Base-by-base conservation (phyloP, 2,329 filamentous ascomycete genomes). In the Kalaharituber pfeilii region DNA sequence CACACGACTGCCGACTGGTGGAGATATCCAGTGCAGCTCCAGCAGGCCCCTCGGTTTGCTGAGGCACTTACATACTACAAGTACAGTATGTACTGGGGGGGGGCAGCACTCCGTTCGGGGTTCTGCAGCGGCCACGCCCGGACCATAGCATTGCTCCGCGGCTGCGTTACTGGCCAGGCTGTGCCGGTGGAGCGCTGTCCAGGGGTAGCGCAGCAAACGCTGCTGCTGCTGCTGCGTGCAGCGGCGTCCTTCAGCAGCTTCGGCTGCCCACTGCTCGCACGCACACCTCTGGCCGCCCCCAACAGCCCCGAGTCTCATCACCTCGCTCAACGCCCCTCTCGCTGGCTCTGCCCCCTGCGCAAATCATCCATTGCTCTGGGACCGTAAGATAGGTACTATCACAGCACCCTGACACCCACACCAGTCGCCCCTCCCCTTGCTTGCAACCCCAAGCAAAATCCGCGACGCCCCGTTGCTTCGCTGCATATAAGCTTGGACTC, bases 401-500 rank as follows among this genome's bases (percentile, higher is more conserved):
- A 20, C 22, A 13, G 42, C 42, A 47, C 42, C 42, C 42, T 18
- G 15, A 47, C 42, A 15, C 5, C 42, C 42, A 8, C 15, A 22
- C 42, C 42, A 3, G n/a, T 1, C 42, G 1, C 42, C 42, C 1
- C 42, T 22, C 24, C 42, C 42, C 42, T 36, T 36, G 9, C 45
- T 42, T 26, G 25, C 22, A 27, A 20, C 0, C 18, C 51, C 50
- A 3, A 57, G n/a, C 30, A 55, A 53, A 42, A 53, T 57, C 54
- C 42, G 55, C 50, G 33, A 25, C 33, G n/a, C 51, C n/a, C 51
- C 53, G n/a, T 52, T 47, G 26, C 54, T 56, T 24, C 11, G 22
- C 57, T 53, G 57, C 56, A 57, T 59, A 59, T 59, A 59, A 59
- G 49, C 56, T 57, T 59, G 49, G 53, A 33, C 57, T 25, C 51